Evolutionary conservation across 2,329 filamentous ascomycete species (phyloP).

Genomic region (Pseudopyrenochaeta lycopersici): DNA sequence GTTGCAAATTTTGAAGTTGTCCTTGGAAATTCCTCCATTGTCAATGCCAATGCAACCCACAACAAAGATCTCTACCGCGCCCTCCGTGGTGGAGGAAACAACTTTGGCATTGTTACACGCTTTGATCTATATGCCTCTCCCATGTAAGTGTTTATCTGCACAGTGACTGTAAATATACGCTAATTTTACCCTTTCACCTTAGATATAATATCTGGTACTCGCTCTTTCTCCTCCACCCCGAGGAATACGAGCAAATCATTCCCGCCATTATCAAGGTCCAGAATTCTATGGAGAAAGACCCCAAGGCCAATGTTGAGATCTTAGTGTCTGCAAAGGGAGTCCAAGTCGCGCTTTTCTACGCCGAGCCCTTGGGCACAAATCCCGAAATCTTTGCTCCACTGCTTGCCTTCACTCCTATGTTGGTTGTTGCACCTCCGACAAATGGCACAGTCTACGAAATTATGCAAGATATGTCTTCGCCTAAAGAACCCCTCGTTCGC

Average conservation of each 20-base stretch:
- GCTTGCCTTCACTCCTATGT: neutral
- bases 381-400: neutral
- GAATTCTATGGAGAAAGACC: slow-evolving; percentile 4
- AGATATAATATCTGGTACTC: slow-evolving; percentile 13
- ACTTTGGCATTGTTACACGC: slow-evolving; percentile 45
- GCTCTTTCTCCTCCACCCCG: slow-evolving; percentile 24
- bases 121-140: slow-evolving; percentile 27
- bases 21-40: slow-evolving; percentile 48
- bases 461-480: neutral
- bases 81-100: slow-evolving; percentile 44
- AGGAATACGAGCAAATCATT: slow-evolving; percentile 15
- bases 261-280: slow-evolving; percentile 4
- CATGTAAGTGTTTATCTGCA: neutral
- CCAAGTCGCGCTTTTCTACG: slow-evolving; percentile 1
- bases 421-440: neutral
- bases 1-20: slow-evolving; percentile 43
- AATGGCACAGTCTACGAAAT: slow-evolving; percentile 5
- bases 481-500: neutral
- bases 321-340: neutral
- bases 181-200: no score
- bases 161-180: no score
- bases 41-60: slow-evolving; percentile 38
- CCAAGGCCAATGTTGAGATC: slow-evolving; percentile 3
- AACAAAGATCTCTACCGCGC: slow-evolving; percentile 49
- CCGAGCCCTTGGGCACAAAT: neutral